Evolutionary conservation across 2,329 filamentous ascomycete species (phyloP), one percentile per base, ranked within the genome.

Genomic region (Ophiostoma pallidulum): DNA sequence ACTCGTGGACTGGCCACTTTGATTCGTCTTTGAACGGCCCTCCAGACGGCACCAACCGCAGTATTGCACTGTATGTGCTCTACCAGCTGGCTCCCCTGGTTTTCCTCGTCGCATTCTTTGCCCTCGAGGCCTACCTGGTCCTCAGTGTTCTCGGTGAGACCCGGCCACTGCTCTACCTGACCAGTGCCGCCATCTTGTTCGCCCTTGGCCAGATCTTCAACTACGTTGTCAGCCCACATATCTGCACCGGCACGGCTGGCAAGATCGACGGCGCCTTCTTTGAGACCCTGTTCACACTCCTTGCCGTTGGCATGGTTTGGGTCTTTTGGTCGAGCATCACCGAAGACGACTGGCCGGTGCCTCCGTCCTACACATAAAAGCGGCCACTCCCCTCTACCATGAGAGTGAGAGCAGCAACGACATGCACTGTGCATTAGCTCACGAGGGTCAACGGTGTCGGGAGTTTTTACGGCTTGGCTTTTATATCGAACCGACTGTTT

Each of bases 321-420:
- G 66, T 86, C 49, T 98, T 98, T 73, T 98, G 92, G 92, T 94
- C 89, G 40, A 96, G 89, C 69, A 98, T 98, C 59, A 98, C 92
- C 14, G 92, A 98, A 67, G 92, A 98, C 60, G 91, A 96, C 70
- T 98, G 92, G 92, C 88, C 90, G 16, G 75, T 76, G 65, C 69
- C 72, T 29, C 65, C 64, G 9, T 63, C 64, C 47, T 62, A 54
- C 41, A 43, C 52, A 37, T 57, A 29, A 49, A n/a, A 26, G 20
- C 13, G 5, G n/a, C n/a, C n/a, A n/a, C n/a, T n/a, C n/a, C n/a
- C n/a, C n/a, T n/a, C n/a, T n/a, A n/a, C n/a, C n/a, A 14, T 28
- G 24, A 12, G 8, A 24, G 14, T 14, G 6, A 31, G 13, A 38
- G 10, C 16, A 8, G 18, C 16, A 35, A 45, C 14, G 24, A 37